phyloP scores from a whole-genome alignment of 192 early-diverging fungal genomes.

The Coemansia sp. region DNA sequence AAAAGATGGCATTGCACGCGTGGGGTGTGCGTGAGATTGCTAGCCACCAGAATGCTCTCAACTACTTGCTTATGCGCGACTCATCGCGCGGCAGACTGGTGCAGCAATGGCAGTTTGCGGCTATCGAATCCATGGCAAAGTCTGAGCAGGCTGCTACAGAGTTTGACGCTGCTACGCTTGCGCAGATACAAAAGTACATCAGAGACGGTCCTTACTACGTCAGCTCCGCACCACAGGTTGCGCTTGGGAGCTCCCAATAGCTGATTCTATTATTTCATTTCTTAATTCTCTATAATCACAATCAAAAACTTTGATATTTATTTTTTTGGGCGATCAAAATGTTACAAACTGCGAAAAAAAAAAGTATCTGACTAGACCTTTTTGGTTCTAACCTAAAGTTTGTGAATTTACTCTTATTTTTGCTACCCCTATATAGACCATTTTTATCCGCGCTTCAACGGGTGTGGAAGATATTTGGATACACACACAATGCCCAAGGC shows the following conservation, averaged over 20 bases:
- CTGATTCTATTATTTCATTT: background rate
- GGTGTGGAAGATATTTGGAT: background rate
- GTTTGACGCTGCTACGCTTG: constrained; percentile 35
- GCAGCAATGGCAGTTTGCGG: constrained; percentile 53
- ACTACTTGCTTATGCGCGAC: constrained; percentile 48
- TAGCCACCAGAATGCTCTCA: constrained; percentile 39
- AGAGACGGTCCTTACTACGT: constrained; percentile 52
- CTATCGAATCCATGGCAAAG: constrained; percentile 35
- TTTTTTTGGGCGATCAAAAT: background rate
- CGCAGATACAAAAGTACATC: constrained; percentile 32
- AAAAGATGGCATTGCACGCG: constrained; percentile 45
- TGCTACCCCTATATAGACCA: background rate
- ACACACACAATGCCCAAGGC: constrained; percentile 35
- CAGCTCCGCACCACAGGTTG: constrained; percentile 32
- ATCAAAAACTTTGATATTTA: constrained; percentile 8
- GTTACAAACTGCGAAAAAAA: constrained; percentile 1
- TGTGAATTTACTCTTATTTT: background rate
- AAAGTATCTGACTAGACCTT: background rate
- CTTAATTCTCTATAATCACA: constrained; percentile 10
- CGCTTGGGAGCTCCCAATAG: constrained; percentile 19
- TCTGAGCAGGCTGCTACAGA: constrained; percentile 27
- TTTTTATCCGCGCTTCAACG: constrained; percentile 3
- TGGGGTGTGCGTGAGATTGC: constrained; percentile 55
- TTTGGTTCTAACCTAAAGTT: background rate
- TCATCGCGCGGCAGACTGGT: constrained; percentile 38